Base-by-base conservation (phyloP, 805 yeast genomes). In the Saccharomycopsis fodiens region DNA sequence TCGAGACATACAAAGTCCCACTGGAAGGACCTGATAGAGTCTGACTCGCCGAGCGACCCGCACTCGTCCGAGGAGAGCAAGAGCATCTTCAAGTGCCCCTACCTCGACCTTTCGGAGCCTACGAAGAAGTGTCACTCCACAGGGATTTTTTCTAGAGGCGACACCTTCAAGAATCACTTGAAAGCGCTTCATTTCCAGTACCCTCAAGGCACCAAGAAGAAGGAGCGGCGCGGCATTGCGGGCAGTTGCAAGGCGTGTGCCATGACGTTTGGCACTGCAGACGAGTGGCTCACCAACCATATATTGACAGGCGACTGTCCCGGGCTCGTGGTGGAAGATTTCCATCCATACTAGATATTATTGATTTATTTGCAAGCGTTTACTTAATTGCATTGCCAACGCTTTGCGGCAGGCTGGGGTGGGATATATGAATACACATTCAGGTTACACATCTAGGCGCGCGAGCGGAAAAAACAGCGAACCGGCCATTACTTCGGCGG, bases 161-260 rank as follows among this genome's bases (percentile, higher is more conserved):
- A 88, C 59, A 88, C 97, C 3, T 88, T 77, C 66, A 88, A 88
- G 59, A 88, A 88, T 64, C 97, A 88, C 64, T 68, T 88, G 50
- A 85, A 84, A 60, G 94, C 96, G 1, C 72, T 89, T 50, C 97
- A 88, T 59, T 88, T 88, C 61, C 82, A 76, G 54, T 88, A 88
- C 62, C 96, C 96, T 3, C 72, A 73, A 30, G 95, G 95, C 4
- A 87, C 95, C 2, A 78, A 79, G 58, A 86, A 88, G 65, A 78
- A 75, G 49, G 82, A 85, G 55, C 72, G 97, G 51, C 62, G 64
- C 15, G 71, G 73, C 39, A 85, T 80, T 31, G 60, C 69, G n/a
- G 97, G 97, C 6, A 66, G 68, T 46, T 89, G 97, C 64, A 77
- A 80, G 57, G 81, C 76, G 59, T 89, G 97, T 63, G 82, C 81